Base-by-base conservation (phyloP, 1,284 basidiomycete species). In the Trametes polyzona region DNA sequence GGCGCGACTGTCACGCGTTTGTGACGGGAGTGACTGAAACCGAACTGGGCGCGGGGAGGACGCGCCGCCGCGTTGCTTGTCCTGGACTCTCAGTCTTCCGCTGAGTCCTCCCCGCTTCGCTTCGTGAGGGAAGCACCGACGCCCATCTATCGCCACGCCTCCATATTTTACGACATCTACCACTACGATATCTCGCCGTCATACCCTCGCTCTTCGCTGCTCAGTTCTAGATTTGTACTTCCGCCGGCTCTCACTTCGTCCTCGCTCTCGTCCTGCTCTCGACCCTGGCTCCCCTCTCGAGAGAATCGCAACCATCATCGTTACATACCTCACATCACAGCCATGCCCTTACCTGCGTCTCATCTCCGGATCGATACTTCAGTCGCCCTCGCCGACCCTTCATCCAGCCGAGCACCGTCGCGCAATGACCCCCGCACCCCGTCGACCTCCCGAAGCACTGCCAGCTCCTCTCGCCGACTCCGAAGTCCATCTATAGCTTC, bases 331-430 rank as follows among this genome's bases (percentile, higher is more conserved):
- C 16, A 12, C 10, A 30, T 23, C 24, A n/a, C 39, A 35, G 19
- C 35, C 23, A 21, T 46, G 53, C 55, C 44, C 41, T 76, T 78
- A 74, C 70, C 73, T 58, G 64, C 72, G 47, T 69, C 77, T 55
- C 75, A 71, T 52, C 78, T 82, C 43, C 72, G 74, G 55, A 79
- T 83, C 62, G 78, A 81, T 60, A 82, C 80, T 47, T 77, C 75
- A 30, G 64, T 75, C 39, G 71, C 69, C 36, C 67, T 67, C 39
- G 66, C 71, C 39, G 74, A 70, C 23, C 66, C 75, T 43, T 74
- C 74, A 16, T 76, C 73, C 17, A 65, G 61, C 51, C 72, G 65
- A 60, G 62, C 64, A 11, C 54, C 53, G 0, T 65, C 62, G 23
- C 57, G 57, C 39, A 58, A 59, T 57, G 55, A 47, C 16, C 47